phyloP scores from a whole-genome alignment of 106 monocot genomes.

The Vanilla planifolia region DNA sequence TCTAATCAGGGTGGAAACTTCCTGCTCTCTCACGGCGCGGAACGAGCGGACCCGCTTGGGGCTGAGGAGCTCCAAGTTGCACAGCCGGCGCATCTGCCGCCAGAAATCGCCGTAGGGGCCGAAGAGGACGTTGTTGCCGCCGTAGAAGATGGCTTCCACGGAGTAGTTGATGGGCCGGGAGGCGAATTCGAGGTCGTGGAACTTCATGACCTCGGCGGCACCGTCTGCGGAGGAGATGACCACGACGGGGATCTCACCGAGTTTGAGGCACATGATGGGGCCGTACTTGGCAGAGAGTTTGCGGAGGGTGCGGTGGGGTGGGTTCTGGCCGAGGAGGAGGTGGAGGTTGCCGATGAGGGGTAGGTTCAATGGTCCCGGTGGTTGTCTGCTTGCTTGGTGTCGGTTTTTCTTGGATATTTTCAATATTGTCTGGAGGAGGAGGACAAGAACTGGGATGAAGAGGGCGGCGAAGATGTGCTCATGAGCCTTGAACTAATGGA shows the following conservation, averaged over 20 bases:
- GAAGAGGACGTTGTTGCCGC: neutral
- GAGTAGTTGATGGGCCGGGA: neutral
- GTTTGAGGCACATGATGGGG: slow-evolving; percentile 16
- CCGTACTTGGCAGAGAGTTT: slow-evolving; percentile 7
- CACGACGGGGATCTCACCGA: slow-evolving; percentile 10
- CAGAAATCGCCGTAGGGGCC: slow-evolving; percentile 3
- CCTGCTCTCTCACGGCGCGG: slow-evolving; percentile 1
- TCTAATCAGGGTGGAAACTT: neutral
- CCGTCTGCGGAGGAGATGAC: slow-evolving; percentile 11
- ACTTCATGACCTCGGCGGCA: slow-evolving; percentile 4
- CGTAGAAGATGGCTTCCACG: neutral
- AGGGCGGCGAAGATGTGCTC: no score
- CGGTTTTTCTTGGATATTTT: no score
- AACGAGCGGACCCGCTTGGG: slow-evolving; percentile 2
- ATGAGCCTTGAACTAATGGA: no score
- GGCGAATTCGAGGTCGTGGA: slow-evolving; percentile 9
- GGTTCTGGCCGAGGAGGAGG: neutral
- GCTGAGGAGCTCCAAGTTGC: slow-evolving; percentile 10
- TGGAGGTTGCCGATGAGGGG: slow-evolving; percentile 27
- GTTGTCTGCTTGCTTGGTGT: no score
- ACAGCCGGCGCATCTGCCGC: slow-evolving; percentile 5
- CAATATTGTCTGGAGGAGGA: no score
- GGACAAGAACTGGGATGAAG: no score
- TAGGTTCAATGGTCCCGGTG: slow-evolving; percentile 18
- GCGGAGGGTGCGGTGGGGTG: neutral